These are phyloP conservation scores for Phoenix dactylifera DNA, from an alignment of 176 grass and related monocot genomes.

Conservation along the genomic window DNA sequence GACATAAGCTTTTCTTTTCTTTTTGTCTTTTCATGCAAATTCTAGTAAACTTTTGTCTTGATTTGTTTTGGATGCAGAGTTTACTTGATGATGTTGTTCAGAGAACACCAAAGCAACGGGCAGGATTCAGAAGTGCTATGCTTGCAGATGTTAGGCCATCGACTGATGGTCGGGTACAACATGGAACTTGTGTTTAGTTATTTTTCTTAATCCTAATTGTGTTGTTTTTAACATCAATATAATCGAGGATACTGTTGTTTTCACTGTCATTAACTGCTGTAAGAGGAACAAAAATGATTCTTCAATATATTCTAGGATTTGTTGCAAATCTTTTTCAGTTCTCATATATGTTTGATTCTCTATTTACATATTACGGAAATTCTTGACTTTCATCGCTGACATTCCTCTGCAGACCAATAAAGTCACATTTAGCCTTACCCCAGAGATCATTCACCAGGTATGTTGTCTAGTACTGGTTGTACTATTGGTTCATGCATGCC, in stretches of 20 bases:
- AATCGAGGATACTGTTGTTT: too few species aligned
- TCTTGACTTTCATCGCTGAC: constrained; percentile 20
- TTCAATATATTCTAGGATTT: too few species aligned
- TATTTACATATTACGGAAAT: neutral
- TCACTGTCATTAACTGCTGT: too few species aligned
- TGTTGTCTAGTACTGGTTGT: neutral
- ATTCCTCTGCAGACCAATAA: constrained; percentile 79
- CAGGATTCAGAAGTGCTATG: constrained; percentile 90
- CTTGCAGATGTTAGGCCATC: constrained; percentile 81
- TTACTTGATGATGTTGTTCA: constrained; percentile 73
- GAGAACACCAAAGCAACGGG: constrained; percentile 55
- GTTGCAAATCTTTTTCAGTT: neutral
- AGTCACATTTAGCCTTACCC: constrained; percentile 80
- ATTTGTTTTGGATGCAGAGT: constrained; percentile 41
- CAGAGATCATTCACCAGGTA: constrained; percentile 96
- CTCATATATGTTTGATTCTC: neutral
- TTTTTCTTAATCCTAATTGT: constrained; percentile 11
- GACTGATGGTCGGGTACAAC: constrained; percentile 82
- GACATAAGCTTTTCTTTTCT: too few species aligned
- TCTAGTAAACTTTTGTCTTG: constrained; percentile 11
- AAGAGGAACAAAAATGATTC: too few species aligned
- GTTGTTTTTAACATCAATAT: constrained; percentile 1
- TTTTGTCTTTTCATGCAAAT: neutral
- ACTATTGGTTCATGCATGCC: too few species aligned
- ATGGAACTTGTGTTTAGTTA: constrained; percentile 26